Evolutionary conservation across 495 filamentous ascomycete genomes (phyloP).

Genomic region (Oleoguttula mirabilis): DNA sequence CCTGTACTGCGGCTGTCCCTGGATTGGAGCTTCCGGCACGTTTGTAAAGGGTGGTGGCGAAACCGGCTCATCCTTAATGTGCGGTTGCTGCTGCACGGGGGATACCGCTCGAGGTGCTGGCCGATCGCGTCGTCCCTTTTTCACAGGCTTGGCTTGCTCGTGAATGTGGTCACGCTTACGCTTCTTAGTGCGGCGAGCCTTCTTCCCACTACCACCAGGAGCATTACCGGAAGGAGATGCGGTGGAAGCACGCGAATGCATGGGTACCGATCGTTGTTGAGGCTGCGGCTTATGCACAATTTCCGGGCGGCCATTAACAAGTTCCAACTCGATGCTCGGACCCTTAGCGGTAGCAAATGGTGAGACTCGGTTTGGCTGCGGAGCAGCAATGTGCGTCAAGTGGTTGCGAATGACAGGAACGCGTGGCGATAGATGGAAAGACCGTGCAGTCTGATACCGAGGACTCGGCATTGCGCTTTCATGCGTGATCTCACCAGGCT

Average conservation of each 20-base stretch:
- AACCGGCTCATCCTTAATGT: constrained; percentile 77
- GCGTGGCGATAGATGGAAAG: constrained; percentile 21
- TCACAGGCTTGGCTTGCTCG: neutral
- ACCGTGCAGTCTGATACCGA: neutral
- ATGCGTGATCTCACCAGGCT: constrained; percentile 20
- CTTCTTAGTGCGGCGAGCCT: constrained; percentile 16
- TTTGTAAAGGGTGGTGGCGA: constrained; percentile 54
- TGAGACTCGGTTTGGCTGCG: constrained; percentile 71
- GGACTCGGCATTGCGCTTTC: constrained; percentile 12
- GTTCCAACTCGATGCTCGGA: constrained; percentile 13
- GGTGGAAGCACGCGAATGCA: constrained; percentile 7
- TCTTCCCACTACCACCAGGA: constrained; percentile 2
- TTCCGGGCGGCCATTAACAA: constrained; percentile 19
- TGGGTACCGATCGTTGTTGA: neutral
- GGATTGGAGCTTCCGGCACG: constrained; percentile 1
- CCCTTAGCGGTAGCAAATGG: constrained; percentile 55
- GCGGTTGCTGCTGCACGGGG: constrained; percentile 32
- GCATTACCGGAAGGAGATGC: constrained; percentile 11
- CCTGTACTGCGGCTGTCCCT: constrained; percentile 33
- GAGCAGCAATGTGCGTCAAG: constrained; percentile 61
- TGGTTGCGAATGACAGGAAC: constrained; percentile 46
- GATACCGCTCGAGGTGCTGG: constrained; percentile 5
- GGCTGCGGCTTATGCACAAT: constrained; percentile 14
- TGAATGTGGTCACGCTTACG: constrained; percentile 17
- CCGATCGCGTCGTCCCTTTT: constrained; percentile 7